Percentiles rank a stretch among this genome's conserved stretches.
These are phyloP conservation scores for Saussurea involucrata DNA, from an alignment of 129 eudicot species.

Conservation along the genomic window DNA sequence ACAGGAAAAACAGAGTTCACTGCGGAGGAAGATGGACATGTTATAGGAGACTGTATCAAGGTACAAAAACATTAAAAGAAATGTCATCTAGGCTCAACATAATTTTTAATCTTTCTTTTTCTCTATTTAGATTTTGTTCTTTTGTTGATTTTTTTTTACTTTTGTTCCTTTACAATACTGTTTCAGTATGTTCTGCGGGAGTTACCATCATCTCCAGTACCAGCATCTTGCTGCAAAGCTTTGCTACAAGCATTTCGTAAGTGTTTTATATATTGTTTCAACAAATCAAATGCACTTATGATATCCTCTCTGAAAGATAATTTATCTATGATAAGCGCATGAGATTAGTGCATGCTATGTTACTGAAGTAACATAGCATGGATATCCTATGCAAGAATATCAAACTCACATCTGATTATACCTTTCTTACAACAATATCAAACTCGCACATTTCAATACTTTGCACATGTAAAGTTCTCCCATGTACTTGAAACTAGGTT, in stretches of 20 bases:
- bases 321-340: too few relatives aligned
- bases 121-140: not conserved
- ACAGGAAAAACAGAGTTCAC: conserved; percentile 82
- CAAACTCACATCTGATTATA: conserved; percentile 6
- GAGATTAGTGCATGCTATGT: too few relatives aligned
- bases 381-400: too few relatives aligned
- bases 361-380: too few relatives aligned
- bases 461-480: not conserved
- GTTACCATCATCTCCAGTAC: conserved; percentile 98
- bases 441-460: not conserved
- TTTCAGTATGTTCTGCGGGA: conserved; percentile 85
- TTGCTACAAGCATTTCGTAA: conserved; percentile 89
- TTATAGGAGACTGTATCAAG: conserved; percentile 95
- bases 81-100: not conserved
- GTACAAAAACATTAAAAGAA: conserved; percentile 18
- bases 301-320: too few relatives aligned
- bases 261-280: conserved; percentile 24
- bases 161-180: not conserved
- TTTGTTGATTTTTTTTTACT: not conserved
- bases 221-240: conserved; percentile 99
- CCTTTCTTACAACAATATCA: not conserved
- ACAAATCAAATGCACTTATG: not conserved
- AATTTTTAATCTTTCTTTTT: not conserved
- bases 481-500: conserved; percentile 6
- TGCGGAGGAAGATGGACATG: conserved; percentile 84